These are phyloP conservation scores for Strobilomyces echinocephalus DNA, from an alignment of 768 basidiomycete species.

Conservation along the genomic window DNA sequence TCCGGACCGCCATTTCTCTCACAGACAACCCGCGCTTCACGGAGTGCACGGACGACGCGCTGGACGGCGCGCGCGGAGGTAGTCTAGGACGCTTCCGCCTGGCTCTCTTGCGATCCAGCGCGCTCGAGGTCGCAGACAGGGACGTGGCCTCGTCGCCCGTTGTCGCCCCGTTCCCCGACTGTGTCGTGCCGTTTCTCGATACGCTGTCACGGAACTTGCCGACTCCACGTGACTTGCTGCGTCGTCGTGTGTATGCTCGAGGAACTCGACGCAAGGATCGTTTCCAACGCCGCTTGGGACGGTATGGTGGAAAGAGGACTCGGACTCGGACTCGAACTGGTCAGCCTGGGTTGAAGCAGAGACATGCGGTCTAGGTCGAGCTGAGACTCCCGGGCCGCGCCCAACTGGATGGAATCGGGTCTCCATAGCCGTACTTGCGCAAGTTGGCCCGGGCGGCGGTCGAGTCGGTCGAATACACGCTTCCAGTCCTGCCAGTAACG, in stretches of 20 bases:
- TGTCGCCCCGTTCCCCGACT: slow-evolving; percentile 1
- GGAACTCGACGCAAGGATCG: slow-evolving; percentile 3
- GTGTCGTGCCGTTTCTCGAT: slow-evolving; percentile 12
- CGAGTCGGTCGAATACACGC: slow-evolving; percentile 25
- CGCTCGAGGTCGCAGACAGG: slow-evolving; percentile 13
- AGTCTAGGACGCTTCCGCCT: slow-evolving; percentile 19
- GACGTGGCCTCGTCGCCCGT: background rate
- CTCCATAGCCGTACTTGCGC: slow-evolving; percentile 22
- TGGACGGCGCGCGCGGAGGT: slow-evolving; percentile 21
- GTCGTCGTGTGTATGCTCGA: background rate
- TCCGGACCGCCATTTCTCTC: slow-evolving; percentile 21
- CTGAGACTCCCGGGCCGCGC: slow-evolving; percentile 11
- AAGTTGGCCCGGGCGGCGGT: slow-evolving; percentile 19
- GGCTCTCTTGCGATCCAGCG: slow-evolving; percentile 21
- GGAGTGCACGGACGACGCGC: slow-evolving; percentile 25
- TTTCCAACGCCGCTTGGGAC: slow-evolving; percentile 4
- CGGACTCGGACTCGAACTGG: background rate
- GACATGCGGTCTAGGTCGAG: slow-evolving; percentile 7
- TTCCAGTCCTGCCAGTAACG: slow-evolving; percentile 9
- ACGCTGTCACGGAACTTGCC: background rate
- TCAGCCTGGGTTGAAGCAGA: slow-evolving; percentile 3
- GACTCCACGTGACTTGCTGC: background rate
- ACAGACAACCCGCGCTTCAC: slow-evolving; percentile 16
- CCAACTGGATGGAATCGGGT: slow-evolving; percentile 20
- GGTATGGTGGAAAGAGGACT: slow-evolving; percentile 3